Conservation (phyloP, 2,329 filamentous ascomycete species). For the Conoideocrella luteorostrata region DNA sequence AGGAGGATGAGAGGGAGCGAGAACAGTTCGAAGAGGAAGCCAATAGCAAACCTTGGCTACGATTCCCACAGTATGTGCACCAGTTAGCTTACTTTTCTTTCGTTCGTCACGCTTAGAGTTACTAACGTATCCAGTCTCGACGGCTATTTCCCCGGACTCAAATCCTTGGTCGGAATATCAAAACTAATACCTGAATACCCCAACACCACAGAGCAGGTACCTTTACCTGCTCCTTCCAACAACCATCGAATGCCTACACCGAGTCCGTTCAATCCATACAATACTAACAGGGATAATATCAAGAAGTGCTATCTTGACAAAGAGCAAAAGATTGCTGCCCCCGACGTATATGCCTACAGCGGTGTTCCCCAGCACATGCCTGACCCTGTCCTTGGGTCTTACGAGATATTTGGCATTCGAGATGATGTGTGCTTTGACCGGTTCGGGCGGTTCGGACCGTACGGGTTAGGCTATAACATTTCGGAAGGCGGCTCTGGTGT, state of each 20-base stretch:
- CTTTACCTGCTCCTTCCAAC: constrained; percentile 26
- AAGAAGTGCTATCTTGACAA: constrained; percentile 59
- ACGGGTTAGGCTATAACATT: constrained; percentile 75
- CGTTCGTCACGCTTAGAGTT: too few species aligned
- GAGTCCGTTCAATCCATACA: constrained; percentile 62
- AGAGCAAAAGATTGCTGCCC: constrained; percentile 48
- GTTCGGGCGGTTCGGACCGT: constrained; percentile 76
- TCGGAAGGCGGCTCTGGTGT: constrained; percentile 66
- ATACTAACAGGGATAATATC: constrained; percentile 45
- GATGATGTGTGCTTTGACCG: constrained; percentile 83
- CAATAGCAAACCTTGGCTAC: constrained; percentile 33
- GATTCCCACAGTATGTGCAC: constrained; percentile 33
- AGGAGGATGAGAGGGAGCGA: constrained; percentile 23
- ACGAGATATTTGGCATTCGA: constrained; percentile 64
- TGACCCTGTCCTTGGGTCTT: constrained; percentile 69
- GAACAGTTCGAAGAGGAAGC: constrained; percentile 23
- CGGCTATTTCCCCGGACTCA: constrained; percentile 73
- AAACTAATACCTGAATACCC: constrained; percentile 73
- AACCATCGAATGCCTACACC: constrained; percentile 34
- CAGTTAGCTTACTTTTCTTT: too few species aligned
- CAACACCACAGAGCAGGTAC: constrained; percentile 26
- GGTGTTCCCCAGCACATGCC: constrained; percentile 73
- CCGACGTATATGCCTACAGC: constrained; percentile 60
- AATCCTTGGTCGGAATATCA: constrained; percentile 56
- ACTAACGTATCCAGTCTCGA: too few species aligned